phyloP scores from a whole-genome alignment of 2,329 filamentous ascomycete genomes.

The Ploettnerulaceae sp. region DNA sequence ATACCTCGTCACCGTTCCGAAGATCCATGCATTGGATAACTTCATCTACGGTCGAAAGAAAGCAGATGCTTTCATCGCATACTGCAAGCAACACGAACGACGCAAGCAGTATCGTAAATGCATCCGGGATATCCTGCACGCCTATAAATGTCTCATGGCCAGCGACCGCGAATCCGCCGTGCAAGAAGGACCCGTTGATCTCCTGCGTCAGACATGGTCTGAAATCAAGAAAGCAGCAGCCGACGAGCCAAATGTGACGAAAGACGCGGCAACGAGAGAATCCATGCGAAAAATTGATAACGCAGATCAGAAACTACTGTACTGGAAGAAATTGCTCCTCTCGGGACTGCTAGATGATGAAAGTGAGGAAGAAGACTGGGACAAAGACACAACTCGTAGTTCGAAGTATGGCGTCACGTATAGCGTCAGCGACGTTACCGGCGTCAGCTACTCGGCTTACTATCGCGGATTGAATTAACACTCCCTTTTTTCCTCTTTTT shows the following conservation, averaged over 20 bases:
- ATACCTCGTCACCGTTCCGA: slow-evolving; percentile 8
- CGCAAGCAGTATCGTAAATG: slow-evolving; percentile 9
- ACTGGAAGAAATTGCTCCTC: slow-evolving; percentile 7
- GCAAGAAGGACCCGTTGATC: slow-evolving; percentile 7
- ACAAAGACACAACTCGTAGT: slow-evolving; percentile 5
- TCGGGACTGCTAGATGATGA: slow-evolving; percentile 7
- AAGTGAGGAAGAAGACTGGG: slow-evolving; percentile 10
- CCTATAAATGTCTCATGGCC: slow-evolving; percentile 10
- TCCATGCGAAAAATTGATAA: slow-evolving; percentile 9
- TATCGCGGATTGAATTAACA: slow-evolving; percentile 8
- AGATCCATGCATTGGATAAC: slow-evolving; percentile 7
- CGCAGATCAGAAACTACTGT: slow-evolving; percentile 8
- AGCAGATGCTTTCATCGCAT: slow-evolving; percentile 9
- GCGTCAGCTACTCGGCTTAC: slow-evolving; percentile 8
- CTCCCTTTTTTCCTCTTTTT: background rate
- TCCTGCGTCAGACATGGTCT: slow-evolving; percentile 7
- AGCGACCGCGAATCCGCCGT: slow-evolving; percentile 8
- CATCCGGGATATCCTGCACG: slow-evolving; percentile 8
- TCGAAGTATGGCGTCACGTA: slow-evolving; percentile 9
- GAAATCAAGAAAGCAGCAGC: slow-evolving; percentile 7
- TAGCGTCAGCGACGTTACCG: slow-evolving; percentile 8
- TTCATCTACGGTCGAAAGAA: slow-evolving; percentile 10
- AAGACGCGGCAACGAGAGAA: slow-evolving; percentile 4
- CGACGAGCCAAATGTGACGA: slow-evolving; percentile 3
- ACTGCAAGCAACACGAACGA: slow-evolving; percentile 9